phyloP scores from a whole-genome alignment of 306 rosid genomes.

The Begonia loranthoides region DNA sequence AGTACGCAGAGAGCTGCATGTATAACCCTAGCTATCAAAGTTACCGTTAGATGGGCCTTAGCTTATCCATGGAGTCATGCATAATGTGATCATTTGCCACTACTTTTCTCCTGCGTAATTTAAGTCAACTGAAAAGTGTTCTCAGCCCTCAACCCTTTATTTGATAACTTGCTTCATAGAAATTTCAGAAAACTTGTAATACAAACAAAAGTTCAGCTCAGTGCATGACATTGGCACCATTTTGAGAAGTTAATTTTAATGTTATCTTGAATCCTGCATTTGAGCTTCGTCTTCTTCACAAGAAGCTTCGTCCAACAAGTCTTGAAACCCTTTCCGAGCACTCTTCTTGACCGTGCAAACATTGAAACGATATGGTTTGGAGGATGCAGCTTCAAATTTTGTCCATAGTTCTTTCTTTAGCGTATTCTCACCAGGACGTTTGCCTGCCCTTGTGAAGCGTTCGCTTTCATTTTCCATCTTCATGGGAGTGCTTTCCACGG shows the following conservation, averaged over 20 bases:
- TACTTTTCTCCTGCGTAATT: neutral
- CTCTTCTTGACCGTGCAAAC: constrained; percentile 9
- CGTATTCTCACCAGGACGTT: constrained; percentile 76
- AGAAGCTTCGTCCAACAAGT: constrained; percentile 75
- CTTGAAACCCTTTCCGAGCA: constrained; percentile 57
- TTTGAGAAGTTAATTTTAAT: neutral
- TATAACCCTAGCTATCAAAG: constrained; percentile 61
- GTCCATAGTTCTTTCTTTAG: constrained; percentile 85
- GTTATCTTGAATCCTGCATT: constrained; percentile 1
- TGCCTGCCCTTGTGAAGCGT: constrained; percentile 37
- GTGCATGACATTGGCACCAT: neutral
- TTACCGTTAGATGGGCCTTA: constrained; percentile 34
- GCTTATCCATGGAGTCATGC: neutral
- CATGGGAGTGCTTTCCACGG: constrained; percentile 46
- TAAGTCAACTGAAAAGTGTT: neutral
- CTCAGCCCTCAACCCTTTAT: no score
- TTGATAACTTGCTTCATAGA: no score
- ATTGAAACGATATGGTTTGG: constrained; percentile 17
- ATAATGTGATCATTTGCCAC: constrained; percentile 2
- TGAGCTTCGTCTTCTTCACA: constrained; percentile 24
- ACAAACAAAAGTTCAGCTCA: no score
- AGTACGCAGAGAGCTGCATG: constrained; percentile 84
- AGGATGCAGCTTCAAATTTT: constrained; percentile 72
- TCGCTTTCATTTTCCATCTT: constrained; percentile 45
- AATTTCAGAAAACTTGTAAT: no score